Evolutionary conservation across 2,329 filamentous ascomycete genomes (phyloP), one percentile per base, ranked within the genome.

Genomic region (Fusarium pseudocircinatum): DNA sequence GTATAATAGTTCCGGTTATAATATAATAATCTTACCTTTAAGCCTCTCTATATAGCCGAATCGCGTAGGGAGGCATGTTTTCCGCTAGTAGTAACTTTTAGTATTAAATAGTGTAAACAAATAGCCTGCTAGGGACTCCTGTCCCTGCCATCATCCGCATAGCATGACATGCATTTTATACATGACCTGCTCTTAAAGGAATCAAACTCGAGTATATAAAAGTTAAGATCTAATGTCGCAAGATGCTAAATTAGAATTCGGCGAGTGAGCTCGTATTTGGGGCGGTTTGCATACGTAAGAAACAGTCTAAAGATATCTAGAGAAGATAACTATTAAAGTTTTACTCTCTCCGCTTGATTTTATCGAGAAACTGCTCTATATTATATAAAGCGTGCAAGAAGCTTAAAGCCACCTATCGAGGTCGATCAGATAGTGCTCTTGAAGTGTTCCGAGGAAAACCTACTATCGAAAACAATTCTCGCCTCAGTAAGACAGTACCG

Each of bases 281-380:
- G 80, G 14, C 77, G 61, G 9, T 72, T 63, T 4, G 71, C 49
- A 8, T 91, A 90, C 20, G 91, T 80, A 75, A 89, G n/a, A 92
- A 16, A 91, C 82, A 10, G 84, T 78, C 72, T 86, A 81, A 62
- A 91, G 84, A 62, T 84, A 82, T 32, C 89, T 84, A 76, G 95
- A 93, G 83, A 94, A 95, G 22, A 90, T 82, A 69, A 95, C 80
- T n/a, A 70, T 94, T 88, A 75, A 94, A 95, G 63, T 90, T 89
- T 90, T 89, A 79, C 60, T 14, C 18, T 91, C 92, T 85, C 61
- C 87, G 85, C 46, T 85, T 83, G 22, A 95, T 85, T 62, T 89
- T 86, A 46, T 84, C 80, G 3, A 95, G 84, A 72, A 94, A 91
- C 13, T 83, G 84, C 79, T 95, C 93, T 1, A 94, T 88, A 3